phyloP scores from a whole-genome alignment of 2,329 filamentous ascomycete genomes.

The Podosphaera fusca region DNA sequence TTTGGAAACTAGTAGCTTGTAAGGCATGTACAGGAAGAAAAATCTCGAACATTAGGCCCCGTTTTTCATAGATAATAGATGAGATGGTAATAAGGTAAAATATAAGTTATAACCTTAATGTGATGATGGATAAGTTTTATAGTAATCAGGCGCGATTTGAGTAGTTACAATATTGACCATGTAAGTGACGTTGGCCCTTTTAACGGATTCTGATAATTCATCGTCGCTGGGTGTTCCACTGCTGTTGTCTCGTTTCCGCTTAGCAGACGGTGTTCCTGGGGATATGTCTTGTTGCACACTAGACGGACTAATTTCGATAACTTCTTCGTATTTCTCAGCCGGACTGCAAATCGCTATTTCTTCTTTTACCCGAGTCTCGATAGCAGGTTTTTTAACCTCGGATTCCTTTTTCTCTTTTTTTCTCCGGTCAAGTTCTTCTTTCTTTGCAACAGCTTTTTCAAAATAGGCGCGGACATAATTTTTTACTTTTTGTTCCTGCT shows the following conservation, averaged over 20 bases:
- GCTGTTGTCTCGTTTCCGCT: conserved; percentile 40
- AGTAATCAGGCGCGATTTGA: not conserved
- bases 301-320: conserved; percentile 10
- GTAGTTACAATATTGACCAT: not conserved
- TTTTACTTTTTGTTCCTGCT: conserved; percentile 64
- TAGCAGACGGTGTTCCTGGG: conserved; percentile 19
- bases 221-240: conserved; percentile 5
- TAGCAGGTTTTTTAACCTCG: conserved; percentile 6
- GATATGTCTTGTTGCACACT: conserved; percentile 23
- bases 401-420: conserved; percentile 19
- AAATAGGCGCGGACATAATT: conserved; percentile 67
- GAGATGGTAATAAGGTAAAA: not conserved
- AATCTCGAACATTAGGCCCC: not conserved
- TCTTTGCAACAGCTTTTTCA: conserved; percentile 65
- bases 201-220: not conserved
- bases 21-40: not conserved
- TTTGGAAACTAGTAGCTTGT: not conserved
- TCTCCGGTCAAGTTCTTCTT: conserved; percentile 42
- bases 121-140: not conserved
- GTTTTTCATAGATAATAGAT: not conserved
- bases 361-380: conserved; percentile 6
- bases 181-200: not conserved
- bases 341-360: conserved; percentile 11
- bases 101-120: not conserved
- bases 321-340: conserved; percentile 16